phyloP scores from a whole-genome alignment of 140 eudicot species.

The Ambrosia hybrid region DNA sequence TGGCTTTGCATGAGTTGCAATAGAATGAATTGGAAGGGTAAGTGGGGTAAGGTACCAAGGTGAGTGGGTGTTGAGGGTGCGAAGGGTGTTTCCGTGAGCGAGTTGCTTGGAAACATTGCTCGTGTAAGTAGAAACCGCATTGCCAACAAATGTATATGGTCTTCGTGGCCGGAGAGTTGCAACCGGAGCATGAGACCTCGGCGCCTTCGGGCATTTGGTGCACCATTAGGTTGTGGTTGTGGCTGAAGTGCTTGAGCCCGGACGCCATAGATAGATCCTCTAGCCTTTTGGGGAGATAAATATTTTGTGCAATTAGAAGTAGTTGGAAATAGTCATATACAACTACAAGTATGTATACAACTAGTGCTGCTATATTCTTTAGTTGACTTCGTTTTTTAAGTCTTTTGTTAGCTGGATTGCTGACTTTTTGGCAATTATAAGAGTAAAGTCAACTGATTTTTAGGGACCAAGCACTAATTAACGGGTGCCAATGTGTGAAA shows the following conservation, averaged over 20 bases:
- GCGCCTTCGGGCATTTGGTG: constrained; percentile 48
- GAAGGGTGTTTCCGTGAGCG: constrained; percentile 54
- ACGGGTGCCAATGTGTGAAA: too few species aligned
- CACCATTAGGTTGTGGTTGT: constrained; percentile 41
- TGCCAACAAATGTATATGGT: constrained; percentile 32
- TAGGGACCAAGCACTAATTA: too few species aligned
- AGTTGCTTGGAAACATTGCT: constrained; percentile 45
- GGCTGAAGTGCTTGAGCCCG: constrained; percentile 57
- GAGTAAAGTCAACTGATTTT: constrained; percentile 18
- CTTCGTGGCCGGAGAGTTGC: constrained; percentile 45
- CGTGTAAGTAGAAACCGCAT: constrained; percentile 56
- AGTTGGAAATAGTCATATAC: constrained; percentile 9
- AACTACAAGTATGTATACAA: constrained; percentile 13
- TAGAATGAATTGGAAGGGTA: constrained; percentile 55
- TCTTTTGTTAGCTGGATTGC: constrained; percentile 14
- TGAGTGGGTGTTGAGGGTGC: constrained; percentile 50
- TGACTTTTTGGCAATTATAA: constrained; percentile 23
- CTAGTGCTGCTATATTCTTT: constrained; percentile 18
- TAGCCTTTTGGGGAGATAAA: background rate
- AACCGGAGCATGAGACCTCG: constrained; percentile 48
- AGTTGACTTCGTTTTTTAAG: constrained; percentile 25
- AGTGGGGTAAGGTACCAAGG: constrained; percentile 54
- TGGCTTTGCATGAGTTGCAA: constrained; percentile 48
- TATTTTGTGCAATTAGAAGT: constrained; percentile 7
- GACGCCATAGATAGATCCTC: constrained; percentile 1